Conservation (phyloP, 345 rosid species). For the Populus pruinosa region DNA sequence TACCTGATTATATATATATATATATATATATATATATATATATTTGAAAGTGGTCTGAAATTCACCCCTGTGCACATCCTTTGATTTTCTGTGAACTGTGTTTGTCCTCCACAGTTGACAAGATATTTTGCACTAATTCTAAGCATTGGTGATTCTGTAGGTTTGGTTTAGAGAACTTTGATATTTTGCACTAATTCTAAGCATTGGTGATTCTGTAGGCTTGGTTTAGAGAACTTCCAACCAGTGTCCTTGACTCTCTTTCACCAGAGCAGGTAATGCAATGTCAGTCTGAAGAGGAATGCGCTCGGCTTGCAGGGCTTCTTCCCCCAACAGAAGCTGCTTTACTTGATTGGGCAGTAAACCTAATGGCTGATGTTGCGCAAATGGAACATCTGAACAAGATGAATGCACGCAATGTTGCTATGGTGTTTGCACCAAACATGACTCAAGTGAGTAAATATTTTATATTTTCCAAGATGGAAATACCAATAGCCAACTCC, state of each 20-base stretch:
- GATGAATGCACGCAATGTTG: conserved; percentile 96
- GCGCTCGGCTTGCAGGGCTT: conserved; percentile 64
- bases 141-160: conserved; percentile 30
- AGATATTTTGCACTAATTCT: background rate
- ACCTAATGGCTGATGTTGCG: conserved; percentile 95
- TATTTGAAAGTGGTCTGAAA: background rate
- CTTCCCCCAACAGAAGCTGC: conserved; percentile 94
- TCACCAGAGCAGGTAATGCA: conserved; percentile 86
- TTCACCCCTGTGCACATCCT: background rate
- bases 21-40: too few relatives aligned
- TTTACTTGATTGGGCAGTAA: conserved; percentile 82
- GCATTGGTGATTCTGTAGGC: conserved; percentile 46
- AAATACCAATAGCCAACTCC: background rate
- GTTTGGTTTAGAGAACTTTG: conserved; percentile 82
- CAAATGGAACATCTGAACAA: conserved; percentile 79
- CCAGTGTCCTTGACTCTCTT: conserved; percentile 81
- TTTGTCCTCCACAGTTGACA: background rate
- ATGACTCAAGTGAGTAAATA: conserved; percentile 80
- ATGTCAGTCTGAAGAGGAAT: conserved; percentile 84
- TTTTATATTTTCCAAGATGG: background rate
- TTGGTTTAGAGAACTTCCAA: conserved; percentile 99
- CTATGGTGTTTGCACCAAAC: conserved; percentile 98
- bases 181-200: background rate
- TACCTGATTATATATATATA: background rate
- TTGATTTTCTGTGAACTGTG: background rate